Percentiles rank a stretch among this genome's conserved stretches.
phyloP scores from a whole-genome alignment of 1,284 basidiomycete genomes.

The Marasmius sp. region DNA sequence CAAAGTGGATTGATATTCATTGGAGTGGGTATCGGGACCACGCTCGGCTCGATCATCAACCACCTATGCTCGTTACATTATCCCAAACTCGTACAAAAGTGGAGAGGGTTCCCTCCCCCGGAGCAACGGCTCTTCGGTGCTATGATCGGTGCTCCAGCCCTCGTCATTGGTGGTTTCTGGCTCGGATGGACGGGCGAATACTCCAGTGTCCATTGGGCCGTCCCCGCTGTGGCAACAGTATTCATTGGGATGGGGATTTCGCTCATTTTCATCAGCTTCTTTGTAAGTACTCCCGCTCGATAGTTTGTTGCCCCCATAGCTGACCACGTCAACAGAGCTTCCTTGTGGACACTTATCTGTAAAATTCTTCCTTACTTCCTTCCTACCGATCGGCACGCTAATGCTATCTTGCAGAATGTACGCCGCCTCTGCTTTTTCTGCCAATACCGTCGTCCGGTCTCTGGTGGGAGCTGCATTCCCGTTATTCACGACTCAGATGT shows the following conservation, averaged over 20 bases:
- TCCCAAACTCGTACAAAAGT: constrained; percentile 45
- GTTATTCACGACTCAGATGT: constrained; percentile 43
- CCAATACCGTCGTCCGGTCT: constrained; percentile 69
- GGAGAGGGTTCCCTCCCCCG: constrained; percentile 58
- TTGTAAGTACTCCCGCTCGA: constrained; percentile 40
- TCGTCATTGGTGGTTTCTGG: constrained; percentile 59
- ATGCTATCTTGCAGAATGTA: constrained; percentile 40
- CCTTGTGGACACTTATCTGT: constrained; percentile 61
- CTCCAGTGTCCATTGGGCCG: constrained; percentile 55
- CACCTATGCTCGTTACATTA: constrained; percentile 39
- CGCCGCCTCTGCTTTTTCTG: constrained; percentile 71
- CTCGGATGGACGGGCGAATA: constrained; percentile 69
- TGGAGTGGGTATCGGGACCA: constrained; percentile 67
- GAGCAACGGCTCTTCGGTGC: constrained; percentile 59
- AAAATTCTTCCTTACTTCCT: constrained; percentile 15
- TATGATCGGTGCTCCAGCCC: constrained; percentile 50
- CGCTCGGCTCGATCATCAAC: constrained; percentile 49
- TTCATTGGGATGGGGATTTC: constrained; percentile 53
- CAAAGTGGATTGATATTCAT: constrained; percentile 70
- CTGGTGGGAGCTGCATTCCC: constrained; percentile 69
- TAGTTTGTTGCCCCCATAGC: constrained; percentile 16
- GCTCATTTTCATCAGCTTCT: constrained; percentile 64
- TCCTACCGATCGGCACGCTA: not conserved
- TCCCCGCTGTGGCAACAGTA: constrained; percentile 53
- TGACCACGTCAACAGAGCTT: constrained; percentile 42